Conservation (phyloP, 495 filamentous ascomycete genomes). For the Neurospora sp. region DNA sequence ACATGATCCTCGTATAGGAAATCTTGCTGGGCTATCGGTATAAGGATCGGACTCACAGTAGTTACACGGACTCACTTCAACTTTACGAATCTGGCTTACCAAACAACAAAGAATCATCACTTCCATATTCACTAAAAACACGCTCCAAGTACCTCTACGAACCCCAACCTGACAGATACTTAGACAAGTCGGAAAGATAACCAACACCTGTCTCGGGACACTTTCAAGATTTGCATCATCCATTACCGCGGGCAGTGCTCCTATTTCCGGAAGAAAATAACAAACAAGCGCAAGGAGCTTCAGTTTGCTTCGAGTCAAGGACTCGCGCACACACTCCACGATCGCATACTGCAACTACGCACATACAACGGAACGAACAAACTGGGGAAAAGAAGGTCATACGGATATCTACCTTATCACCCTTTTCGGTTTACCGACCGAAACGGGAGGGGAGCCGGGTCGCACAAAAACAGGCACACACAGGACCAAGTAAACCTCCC, state of each 20-base stretch:
- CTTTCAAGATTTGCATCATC: not conserved
- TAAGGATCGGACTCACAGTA: not conserved
- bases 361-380: not conserved
- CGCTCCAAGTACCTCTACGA: not conserved
- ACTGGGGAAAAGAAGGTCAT: not conserved
- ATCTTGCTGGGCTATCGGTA: not conserved
- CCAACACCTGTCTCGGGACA: not conserved
- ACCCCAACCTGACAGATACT: not conserved
- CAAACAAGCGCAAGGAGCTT: not conserved
- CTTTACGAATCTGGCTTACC: not conserved
- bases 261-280: not conserved
- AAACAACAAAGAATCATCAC: not conserved
- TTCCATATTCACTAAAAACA: not conserved
- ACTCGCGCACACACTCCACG: not conserved
- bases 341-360: not conserved
- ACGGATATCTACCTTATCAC: not conserved
- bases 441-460: not conserved
- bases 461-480: not conserved
- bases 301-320: not conserved
- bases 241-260: not conserved
- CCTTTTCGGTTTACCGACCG: not conserved
- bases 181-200: not conserved
- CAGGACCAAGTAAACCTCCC: not conserved
- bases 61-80: not conserved
- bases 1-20: not conserved